These are phyloP conservation scores for Saturnispora zaruensis DNA, from an alignment of 805 yeast species.

Conservation along the genomic window DNA sequence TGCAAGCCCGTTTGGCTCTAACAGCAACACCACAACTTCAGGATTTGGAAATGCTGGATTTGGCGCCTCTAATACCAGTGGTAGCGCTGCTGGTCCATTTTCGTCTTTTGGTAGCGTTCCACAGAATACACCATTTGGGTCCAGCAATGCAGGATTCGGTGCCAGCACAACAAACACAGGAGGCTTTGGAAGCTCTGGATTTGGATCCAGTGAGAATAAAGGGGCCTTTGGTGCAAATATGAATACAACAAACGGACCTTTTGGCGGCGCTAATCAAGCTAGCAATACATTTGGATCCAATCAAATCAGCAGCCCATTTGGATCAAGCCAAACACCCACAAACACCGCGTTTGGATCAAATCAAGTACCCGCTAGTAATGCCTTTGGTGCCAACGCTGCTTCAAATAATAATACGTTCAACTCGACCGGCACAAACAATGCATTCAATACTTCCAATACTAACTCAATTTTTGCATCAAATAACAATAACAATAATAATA, in stretches of 20 bases:
- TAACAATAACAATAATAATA: neutral
- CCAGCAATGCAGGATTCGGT: neutral
- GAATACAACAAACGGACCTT: neutral
- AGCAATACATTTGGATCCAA: neutral
- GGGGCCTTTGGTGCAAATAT: neutral
- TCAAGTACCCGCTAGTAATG: neutral
- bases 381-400: neutral
- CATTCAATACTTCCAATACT: neutral
- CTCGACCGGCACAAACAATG: constrained; percentile 15
- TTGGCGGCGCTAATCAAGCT: neutral
- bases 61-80: neutral
- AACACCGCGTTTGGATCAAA: neutral
- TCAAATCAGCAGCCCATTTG: neutral
- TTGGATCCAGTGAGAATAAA: neutral
- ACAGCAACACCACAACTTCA: neutral
- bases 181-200: neutral
- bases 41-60: neutral
- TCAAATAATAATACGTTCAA: neutral
- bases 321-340: neutral
- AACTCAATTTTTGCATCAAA: neutral
- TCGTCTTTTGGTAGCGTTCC: neutral
- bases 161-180: neutral
- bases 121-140: neutral
- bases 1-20: constrained; percentile 1
- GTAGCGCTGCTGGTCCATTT: neutral